These are phyloP conservation scores for Elsinoe necatrix DNA, from an alignment of 2,329 filamentous ascomycete species.

Conservation along the genomic window DNA sequence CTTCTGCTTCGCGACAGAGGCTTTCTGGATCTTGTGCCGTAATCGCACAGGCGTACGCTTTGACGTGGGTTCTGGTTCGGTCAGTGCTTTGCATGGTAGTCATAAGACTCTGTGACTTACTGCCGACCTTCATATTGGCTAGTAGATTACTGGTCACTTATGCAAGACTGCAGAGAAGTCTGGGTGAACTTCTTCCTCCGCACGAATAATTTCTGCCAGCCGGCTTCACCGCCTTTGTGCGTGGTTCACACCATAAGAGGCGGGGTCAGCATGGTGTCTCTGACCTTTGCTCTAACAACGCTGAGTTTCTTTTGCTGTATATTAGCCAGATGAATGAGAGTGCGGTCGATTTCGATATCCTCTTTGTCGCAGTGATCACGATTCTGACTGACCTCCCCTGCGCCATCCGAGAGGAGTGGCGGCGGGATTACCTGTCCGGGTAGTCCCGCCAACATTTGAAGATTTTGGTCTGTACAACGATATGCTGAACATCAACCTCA, in stretches of 20 bases:
- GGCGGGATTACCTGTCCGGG: background rate
- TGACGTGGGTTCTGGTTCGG: slow-evolving; percentile 63
- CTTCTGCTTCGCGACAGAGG: slow-evolving; percentile 78
- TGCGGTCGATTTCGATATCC: too few species aligned
- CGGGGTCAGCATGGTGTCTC: background rate
- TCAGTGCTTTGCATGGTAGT: background rate
- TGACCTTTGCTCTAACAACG: background rate
- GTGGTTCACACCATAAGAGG: background rate
- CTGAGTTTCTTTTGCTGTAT: too few species aligned
- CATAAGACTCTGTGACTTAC: background rate
- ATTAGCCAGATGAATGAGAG: too few species aligned
- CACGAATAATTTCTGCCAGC: slow-evolving; percentile 12
- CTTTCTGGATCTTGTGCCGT: slow-evolving; percentile 93
- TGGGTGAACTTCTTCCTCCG: background rate
- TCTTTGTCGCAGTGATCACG: too few species aligned
- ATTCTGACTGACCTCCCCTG: too few species aligned
- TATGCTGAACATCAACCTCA: background rate
- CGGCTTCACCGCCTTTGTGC: background rate
- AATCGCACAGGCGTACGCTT: slow-evolving; percentile 86
- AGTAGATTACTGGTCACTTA: background rate
- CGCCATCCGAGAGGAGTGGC: too few species aligned
- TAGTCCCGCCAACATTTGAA: background rate
- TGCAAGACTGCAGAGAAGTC: background rate
- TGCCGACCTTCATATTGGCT: slow-evolving; percentile 13
- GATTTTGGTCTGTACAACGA: background rate